Base-by-base conservation (phyloP, 805 yeast species). In the Hanseniaspora nectarophila region DNA sequence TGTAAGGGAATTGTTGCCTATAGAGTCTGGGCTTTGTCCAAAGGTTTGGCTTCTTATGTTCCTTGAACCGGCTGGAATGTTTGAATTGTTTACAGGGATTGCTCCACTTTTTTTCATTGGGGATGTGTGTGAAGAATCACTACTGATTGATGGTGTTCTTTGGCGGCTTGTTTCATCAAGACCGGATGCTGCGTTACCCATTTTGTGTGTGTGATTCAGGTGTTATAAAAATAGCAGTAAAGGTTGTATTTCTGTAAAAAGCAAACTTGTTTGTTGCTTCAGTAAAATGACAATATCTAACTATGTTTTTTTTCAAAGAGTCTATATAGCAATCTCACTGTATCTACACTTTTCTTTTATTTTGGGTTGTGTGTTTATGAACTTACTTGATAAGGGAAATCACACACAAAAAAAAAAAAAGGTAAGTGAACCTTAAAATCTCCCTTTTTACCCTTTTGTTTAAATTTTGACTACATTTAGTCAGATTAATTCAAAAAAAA, bases 191-290 rank as follows among this genome's bases (percentile, higher is more conserved):
- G 44, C 29, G 13, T 47, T 54, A 23, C 53, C 55, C 47, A 40
- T 26, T 48, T 21, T 20, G 29, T 33, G 5, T 33, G 18, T 47
- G 16, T 47, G 20, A 24, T 16, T 35, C 13, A 24, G 18, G 16
- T 45, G 23, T 28, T 18, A 12, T 38, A 4, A 18, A 18, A 21
- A 13, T 42, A 23, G 10, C 15, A 16, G 26, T 9, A 29, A 15
- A 15, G 12, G 9, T 42, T 29, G n/a, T 42, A 29, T 16, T 77
- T 73, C 73, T 16, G n/a, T 31, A 31, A 12, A 31, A 29, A 29
- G n/a, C n/a, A n/a, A n/a, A n/a, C n/a, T n/a, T n/a, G n/a, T n/a
- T n/a, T n/a, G n/a, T n/a, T n/a, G n/a, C n/a, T n/a, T n/a, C n/a
- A n/a, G n/a, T n/a, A n/a, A n/a, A n/a, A n/a, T n/a, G n/a, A n/a